Conservation (phyloP, 2,329 filamentous ascomycete species). For the Microdochium bolleyi region DNA sequence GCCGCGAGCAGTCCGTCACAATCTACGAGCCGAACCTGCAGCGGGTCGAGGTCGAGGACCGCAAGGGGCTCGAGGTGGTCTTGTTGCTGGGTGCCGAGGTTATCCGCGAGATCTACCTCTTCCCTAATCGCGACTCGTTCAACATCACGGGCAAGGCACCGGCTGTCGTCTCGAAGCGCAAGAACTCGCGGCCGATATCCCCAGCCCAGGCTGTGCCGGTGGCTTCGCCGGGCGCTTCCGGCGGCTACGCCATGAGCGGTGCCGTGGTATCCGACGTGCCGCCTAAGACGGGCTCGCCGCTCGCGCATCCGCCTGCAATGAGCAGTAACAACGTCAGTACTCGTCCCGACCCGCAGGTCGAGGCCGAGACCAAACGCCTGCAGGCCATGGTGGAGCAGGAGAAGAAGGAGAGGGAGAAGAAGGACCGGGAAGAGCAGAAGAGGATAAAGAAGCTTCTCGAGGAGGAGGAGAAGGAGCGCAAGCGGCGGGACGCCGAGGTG, state of each 20-base stretch:
- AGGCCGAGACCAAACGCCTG: constrained; percentile 73
- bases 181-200: constrained; percentile 33
- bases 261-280: constrained; percentile 20
- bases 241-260: constrained; percentile 29
- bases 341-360: constrained; percentile 37
- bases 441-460: constrained; percentile 60
- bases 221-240: constrained; percentile 10
- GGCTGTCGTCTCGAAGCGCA: constrained; percentile 19
- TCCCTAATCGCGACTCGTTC: constrained; percentile 65
- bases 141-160: constrained; percentile 50
- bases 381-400: constrained; percentile 45
- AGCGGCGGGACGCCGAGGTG: constrained; percentile 47
- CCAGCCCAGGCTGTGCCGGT: constrained; percentile 14
- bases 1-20: constrained; percentile 62
- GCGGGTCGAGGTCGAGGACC: constrained; percentile 86
- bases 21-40: constrained; percentile 91
- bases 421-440: constrained; percentile 46
- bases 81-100: constrained; percentile 57
- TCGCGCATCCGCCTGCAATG: constrained; percentile 23
- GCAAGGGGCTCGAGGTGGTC: constrained; percentile 84
- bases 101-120: constrained; percentile 57
- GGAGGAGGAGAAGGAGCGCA: constrained; percentile 55
- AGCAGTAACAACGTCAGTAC: constrained; percentile 40
- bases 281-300: constrained; percentile 6
- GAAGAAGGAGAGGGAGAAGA: constrained; percentile 46